These are phyloP conservation scores for Sporisorium scitamineum DNA, from an alignment of 1,284 basidiomycete species.

Conservation along the genomic window DNA sequence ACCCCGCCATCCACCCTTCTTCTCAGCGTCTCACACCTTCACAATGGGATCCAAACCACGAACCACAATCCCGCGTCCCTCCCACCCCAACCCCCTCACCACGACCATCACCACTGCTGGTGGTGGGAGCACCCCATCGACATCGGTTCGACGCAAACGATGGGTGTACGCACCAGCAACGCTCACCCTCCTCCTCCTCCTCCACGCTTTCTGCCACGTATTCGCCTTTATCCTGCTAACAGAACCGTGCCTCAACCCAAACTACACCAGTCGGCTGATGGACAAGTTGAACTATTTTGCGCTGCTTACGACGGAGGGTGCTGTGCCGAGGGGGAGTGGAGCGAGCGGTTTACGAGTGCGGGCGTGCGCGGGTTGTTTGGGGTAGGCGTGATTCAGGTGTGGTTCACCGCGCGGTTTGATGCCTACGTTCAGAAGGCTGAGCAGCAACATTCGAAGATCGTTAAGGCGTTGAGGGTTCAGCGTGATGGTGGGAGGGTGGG, in stretches of 20 bases:
- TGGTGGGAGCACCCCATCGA: not conserved
- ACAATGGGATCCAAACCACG: constrained; percentile 29
- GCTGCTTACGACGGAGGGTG: not conserved
- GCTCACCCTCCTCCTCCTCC: constrained; percentile 6
- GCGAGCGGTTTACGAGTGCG: constrained; percentile 13
- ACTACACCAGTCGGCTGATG: not conserved
- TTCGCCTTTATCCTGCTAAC: constrained; percentile 32
- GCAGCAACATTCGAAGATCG: not conserved
- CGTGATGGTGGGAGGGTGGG: not conserved
- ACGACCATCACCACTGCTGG: not conserved
- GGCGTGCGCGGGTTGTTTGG: constrained; percentile 23
- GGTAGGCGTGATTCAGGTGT: constrained; percentile 25
- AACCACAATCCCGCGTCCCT: not conserved
- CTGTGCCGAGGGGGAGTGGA: constrained; percentile 10
- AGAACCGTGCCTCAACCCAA: constrained; percentile 37
- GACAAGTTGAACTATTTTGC: constrained; percentile 23
- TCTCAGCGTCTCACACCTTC: not conserved
- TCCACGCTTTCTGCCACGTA: constrained; percentile 15
- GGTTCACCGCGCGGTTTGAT: constrained; percentile 29
- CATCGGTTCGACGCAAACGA: not conserved
- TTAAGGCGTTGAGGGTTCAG: not conserved
- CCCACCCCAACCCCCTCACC: not conserved
- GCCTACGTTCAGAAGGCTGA: constrained; percentile 14
- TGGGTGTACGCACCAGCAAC: constrained; percentile 12
- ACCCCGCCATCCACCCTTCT: not conserved